Percentiles rank a stretch among this genome's conserved stretches.
These are phyloP conservation scores for Corchorus capsularis DNA, from an alignment of 345 rosid species.

Conservation along the genomic window DNA sequence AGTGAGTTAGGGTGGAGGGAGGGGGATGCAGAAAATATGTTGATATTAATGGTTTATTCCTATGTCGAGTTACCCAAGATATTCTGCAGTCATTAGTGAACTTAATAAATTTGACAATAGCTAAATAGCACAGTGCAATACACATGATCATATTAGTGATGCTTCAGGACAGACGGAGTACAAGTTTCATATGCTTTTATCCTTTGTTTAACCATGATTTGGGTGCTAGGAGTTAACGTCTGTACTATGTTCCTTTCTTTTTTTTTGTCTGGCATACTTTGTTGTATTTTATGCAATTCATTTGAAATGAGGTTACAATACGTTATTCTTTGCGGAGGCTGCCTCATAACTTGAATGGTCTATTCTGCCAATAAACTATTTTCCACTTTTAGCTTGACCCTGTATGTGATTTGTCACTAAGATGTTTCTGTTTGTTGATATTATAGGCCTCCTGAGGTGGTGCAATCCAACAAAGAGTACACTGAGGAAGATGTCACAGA, in stretches of 20 bases:
- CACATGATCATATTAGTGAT: neutral
- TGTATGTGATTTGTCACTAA: neutral
- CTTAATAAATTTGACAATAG: neutral
- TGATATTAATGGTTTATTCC: neutral
- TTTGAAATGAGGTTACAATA: neutral
- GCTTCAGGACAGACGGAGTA: neutral
- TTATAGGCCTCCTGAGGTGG: slow-evolving; percentile 66
- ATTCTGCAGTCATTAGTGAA: neutral
- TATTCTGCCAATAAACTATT: neutral
- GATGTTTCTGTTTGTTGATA: slow-evolving; percentile 11
- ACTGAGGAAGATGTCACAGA: slow-evolving; percentile 92
- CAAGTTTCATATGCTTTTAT: neutral
- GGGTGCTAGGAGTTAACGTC: neutral
- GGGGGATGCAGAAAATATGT: neutral
- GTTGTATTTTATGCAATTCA: neutral
- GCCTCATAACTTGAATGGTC: neutral
- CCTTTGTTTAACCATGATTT: neutral
- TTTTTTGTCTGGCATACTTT: neutral
- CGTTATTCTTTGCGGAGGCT: neutral
- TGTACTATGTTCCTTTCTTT: neutral
- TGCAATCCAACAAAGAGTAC: slow-evolving; percentile 76
- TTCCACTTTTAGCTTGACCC: neutral
- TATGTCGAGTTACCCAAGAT: neutral
- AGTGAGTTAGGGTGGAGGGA: neutral
- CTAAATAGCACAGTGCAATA: neutral